These are phyloP conservation scores for Iberis amara DNA, from an alignment of 441 rosid genomes.

Conservation along the genomic window DNA sequence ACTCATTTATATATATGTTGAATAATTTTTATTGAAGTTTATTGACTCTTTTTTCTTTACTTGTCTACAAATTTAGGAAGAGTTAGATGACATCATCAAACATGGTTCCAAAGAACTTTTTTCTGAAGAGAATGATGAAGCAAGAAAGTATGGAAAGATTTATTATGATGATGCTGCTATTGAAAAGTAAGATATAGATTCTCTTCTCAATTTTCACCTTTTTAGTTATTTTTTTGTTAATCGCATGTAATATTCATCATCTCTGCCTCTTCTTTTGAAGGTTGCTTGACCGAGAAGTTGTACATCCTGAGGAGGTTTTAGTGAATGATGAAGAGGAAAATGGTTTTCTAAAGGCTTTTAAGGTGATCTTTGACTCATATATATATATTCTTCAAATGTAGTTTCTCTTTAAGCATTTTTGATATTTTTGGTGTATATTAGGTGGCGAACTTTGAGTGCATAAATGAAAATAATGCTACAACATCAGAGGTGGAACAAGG, in stretches of 20 bases:
- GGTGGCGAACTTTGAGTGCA: constrained; percentile 89
- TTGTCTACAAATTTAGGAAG: constrained; percentile 48
- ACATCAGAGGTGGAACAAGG: constrained; percentile 46
- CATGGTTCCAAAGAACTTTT: constrained; percentile 90
- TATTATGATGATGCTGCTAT: constrained; percentile 87
- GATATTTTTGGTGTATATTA: constrained; percentile 26
- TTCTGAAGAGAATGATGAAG: constrained; percentile 76
- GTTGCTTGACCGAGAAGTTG: constrained; percentile 71
- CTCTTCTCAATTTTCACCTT: background rate
- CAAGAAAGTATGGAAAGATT: constrained; percentile 77
- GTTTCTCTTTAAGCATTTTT: background rate
- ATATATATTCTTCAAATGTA: background rate
- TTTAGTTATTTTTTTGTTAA: background rate
- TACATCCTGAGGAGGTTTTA: constrained; percentile 58
- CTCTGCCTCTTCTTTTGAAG: constrained; percentile 31
- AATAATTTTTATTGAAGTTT: background rate
- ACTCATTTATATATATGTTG: too few relatives aligned
- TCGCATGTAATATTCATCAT: constrained; percentile 4
- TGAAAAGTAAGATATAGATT: constrained; percentile 44
- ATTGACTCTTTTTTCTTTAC: constrained; percentile 7
- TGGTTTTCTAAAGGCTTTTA: constrained; percentile 71
- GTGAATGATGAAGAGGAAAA: constrained; percentile 65
- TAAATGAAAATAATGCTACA: constrained; percentile 64
- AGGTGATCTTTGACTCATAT: constrained; percentile 31
- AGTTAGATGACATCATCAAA: constrained; percentile 80